A percentile compares a stretch with the other conserved stretches of the same genome.
Conservation (phyloP, 2,329 filamentous ascomycete genomes). For the Aspergillus brunneoviolaceus region DNA sequence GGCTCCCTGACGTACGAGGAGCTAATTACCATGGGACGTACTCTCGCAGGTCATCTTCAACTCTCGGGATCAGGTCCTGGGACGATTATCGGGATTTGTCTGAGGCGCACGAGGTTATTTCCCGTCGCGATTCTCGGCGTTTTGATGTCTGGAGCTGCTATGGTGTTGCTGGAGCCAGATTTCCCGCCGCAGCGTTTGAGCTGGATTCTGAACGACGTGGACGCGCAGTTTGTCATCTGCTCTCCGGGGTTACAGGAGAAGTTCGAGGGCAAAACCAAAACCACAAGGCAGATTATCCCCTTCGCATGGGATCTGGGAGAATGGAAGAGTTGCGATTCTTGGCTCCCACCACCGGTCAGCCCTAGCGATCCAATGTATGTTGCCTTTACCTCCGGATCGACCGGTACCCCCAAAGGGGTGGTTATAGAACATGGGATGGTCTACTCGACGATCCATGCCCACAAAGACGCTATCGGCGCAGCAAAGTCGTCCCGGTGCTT, state of each 20-base stretch:
- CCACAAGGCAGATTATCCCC: no score
- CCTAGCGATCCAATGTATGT: not conserved
- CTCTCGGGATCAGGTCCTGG: not conserved
- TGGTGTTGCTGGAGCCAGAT: slow-evolving; percentile 10
- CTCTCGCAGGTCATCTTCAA: no score
- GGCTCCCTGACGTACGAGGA: not conserved
- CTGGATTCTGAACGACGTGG: no score
- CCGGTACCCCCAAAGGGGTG: not conserved
- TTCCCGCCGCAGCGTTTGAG: no score
- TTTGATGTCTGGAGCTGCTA: slow-evolving; percentile 11
- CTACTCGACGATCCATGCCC: no score
- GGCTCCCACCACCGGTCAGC: no score
- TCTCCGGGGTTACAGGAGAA: no score
- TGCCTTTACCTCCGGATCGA: not conserved
- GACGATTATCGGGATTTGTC: slow-evolving; percentile 4
- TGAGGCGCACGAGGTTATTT: not conserved
- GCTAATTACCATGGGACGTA: no score
- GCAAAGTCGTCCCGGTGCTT: not conserved
- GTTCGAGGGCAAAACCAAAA: no score
- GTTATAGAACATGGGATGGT: not conserved
- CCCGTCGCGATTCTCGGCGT: slow-evolving; percentile 6
- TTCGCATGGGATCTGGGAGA: no score
- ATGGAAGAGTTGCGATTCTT: no score
- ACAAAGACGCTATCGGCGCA: not conserved
- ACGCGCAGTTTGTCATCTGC: no score